These are phyloP conservation scores for Seminavis robusta DNA, from an alignment of 108 stramenopile genomes.

Conservation along the genomic window DNA sequence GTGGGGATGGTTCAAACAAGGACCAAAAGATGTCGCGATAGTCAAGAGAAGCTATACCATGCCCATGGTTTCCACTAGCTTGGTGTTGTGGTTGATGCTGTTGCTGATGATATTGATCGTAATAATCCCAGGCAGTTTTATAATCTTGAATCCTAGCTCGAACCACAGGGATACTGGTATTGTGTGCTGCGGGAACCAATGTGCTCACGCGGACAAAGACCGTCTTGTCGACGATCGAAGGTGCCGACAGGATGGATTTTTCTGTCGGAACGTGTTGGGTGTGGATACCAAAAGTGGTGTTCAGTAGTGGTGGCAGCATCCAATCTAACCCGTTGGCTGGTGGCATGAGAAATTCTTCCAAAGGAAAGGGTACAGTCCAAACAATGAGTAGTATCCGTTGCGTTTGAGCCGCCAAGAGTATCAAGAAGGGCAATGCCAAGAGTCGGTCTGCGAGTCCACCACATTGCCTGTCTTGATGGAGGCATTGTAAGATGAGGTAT, in stretches of 20 bases:
- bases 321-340: slow-evolving; percentile 35
- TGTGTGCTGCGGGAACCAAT: too few species aligned
- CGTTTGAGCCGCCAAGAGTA: slow-evolving; percentile 19
- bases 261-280: neutral
- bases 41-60: slow-evolving; percentile 7
- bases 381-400: slow-evolving; percentile 39
- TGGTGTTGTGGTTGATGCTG: too few species aligned
- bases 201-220: too few species aligned
- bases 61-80: too few species aligned
- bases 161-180: too few species aligned
- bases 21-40: slow-evolving; percentile 27
- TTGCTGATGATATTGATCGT: too few species aligned
- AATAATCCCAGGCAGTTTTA: too few species aligned
- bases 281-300: neutral
- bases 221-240: neutral
- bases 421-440: slow-evolving; percentile 25
- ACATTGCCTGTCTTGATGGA: slow-evolving; percentile 10
- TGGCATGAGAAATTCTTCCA: slow-evolving; percentile 46
- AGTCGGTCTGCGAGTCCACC: slow-evolving; percentile 44
- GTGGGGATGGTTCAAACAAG: slow-evolving; percentile 24
- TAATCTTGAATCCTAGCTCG: too few species aligned
- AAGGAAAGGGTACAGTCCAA: slow-evolving; percentile 32
- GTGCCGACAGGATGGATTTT: too few species aligned
- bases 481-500: slow-evolving; percentile 24
- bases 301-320: slow-evolving; percentile 22